These are phyloP conservation scores for Voacanga thouarsii DNA, from an alignment of 257 asterid species.

Conservation along the genomic window DNA sequence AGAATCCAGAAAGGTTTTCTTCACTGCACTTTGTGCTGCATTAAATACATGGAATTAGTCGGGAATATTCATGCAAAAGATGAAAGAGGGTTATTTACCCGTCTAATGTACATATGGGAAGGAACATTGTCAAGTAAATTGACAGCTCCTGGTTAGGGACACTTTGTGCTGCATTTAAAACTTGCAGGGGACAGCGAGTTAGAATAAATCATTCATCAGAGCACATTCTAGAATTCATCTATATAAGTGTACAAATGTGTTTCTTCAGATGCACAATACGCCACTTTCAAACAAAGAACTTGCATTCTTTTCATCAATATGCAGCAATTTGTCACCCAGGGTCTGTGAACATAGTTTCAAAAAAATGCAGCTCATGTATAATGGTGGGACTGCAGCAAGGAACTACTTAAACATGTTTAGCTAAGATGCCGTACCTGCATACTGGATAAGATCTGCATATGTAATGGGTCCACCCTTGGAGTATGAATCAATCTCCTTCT, in stretches of 20 bases:
- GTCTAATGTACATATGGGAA: not conserved
- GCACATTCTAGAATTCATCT: not conserved
- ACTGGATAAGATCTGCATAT: slow-evolving; percentile 71
- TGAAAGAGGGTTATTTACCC: not conserved
- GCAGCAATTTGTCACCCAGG: not conserved
- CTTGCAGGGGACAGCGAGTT: not conserved
- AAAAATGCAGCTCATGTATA: not conserved
- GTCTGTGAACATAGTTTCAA: not conserved
- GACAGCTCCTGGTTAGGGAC: not conserved
- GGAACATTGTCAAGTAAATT: not conserved
- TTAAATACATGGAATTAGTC: slow-evolving; percentile 9
- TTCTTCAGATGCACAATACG: not conserved
- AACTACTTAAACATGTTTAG: not conserved
- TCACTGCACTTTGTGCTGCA: slow-evolving; percentile 95
- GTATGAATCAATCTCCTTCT: slow-evolving; percentile 78
- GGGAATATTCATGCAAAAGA: slow-evolving; percentile 5
- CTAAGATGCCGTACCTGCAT: not conserved
- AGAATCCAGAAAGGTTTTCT: slow-evolving; percentile 74
- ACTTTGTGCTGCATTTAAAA: not conserved
- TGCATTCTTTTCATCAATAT: not conserved
- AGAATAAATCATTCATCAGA: not conserved
- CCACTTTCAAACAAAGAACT: not conserved
- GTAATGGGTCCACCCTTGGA: slow-evolving; percentile 87
- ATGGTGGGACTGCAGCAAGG: not conserved
- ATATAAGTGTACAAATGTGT: not conserved